Evolutionary conservation across 345 rosid genomes (phyloP).

Genomic region (Arabis hirsuta): DNA sequence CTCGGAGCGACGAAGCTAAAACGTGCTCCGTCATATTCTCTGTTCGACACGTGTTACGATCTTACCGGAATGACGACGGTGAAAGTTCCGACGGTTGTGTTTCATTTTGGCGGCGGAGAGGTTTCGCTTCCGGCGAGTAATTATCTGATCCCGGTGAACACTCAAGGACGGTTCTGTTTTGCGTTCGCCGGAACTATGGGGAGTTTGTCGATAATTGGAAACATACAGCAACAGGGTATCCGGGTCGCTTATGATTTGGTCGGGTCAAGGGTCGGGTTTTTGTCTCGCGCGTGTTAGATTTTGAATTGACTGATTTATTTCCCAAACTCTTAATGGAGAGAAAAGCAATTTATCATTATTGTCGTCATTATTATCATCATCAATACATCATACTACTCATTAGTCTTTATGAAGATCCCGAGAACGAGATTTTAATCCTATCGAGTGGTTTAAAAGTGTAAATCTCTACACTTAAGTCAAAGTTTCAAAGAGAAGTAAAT

Average conservation of each 20-base stretch:
- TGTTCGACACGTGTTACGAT: constrained; percentile 86
- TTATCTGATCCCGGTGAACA: constrained; percentile 82
- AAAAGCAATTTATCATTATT: constrained; percentile 1
- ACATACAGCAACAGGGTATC: constrained; percentile 94
- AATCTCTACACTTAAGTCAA: background rate
- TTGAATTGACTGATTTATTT: constrained; percentile 31
- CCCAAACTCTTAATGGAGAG: constrained; percentile 15
- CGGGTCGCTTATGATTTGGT: constrained; percentile 82
- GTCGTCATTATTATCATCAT: background rate
- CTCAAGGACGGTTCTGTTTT: constrained; percentile 76
- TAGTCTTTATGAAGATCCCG: constrained; percentile 26
- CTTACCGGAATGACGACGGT: constrained; percentile 64
- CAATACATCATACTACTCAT: constrained; percentile 20
- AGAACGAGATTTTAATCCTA: background rate
- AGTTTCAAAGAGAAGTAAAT: constrained; percentile 21
- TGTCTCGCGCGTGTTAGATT: constrained; percentile 68
- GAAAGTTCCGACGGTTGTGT: constrained; percentile 78
- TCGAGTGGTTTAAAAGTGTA: background rate
- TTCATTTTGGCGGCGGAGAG: constrained; percentile 68
- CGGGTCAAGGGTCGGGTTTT: constrained; percentile 80
- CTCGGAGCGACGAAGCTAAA: constrained; percentile 50
- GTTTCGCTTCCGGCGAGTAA: constrained; percentile 86
- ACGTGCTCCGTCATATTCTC: constrained; percentile 58
- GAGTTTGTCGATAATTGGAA: constrained; percentile 84
- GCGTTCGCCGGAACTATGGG: constrained; percentile 95